Evolutionary conservation across 2,329 filamentous ascomycete species (phyloP).

Genomic region (Leptographium lundbergii): DNA sequence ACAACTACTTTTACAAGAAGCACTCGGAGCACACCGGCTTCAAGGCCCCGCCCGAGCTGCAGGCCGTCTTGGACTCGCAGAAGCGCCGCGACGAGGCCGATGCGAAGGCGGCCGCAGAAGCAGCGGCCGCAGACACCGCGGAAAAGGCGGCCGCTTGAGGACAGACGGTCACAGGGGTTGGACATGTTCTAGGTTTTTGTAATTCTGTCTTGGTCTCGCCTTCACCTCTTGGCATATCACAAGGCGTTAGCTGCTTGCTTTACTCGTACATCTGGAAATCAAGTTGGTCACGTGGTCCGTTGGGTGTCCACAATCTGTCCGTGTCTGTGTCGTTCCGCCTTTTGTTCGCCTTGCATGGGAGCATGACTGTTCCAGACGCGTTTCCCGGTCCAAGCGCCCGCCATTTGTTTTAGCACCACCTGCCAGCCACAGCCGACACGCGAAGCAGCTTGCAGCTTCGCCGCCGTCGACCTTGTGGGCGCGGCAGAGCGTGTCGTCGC

Average conservation of each 20-base stretch:
- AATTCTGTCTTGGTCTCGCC: background rate
- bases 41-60: constrained; percentile 48
- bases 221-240: background rate
- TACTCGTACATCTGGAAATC: background rate
- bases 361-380: too few relatives aligned
- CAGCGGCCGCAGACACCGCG: background rate
- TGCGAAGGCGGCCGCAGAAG: constrained; percentile 12
- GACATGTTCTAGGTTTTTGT: background rate
- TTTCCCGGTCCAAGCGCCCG: too few relatives aligned
- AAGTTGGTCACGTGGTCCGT: background rate
- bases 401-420: background rate
- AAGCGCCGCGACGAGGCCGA: constrained; percentile 28
- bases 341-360: background rate
- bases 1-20: constrained; percentile 75
- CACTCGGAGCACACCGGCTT: constrained; percentile 82
- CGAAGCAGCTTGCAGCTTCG: background rate
- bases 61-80: constrained; percentile 44
- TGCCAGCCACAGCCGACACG: background rate
- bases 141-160: background rate
- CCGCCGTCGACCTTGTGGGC: background rate
- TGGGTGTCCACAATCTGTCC: background rate
- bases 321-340: background rate
- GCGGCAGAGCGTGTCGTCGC: background rate
- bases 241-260: constrained; percentile 1
- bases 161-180: background rate